A percentile compares a stretch with the other conserved stretches of the same genome.
Evolutionary conservation across 2,329 filamentous ascomycete genomes (phyloP).

Genomic region (Neurospora sp.): DNA sequence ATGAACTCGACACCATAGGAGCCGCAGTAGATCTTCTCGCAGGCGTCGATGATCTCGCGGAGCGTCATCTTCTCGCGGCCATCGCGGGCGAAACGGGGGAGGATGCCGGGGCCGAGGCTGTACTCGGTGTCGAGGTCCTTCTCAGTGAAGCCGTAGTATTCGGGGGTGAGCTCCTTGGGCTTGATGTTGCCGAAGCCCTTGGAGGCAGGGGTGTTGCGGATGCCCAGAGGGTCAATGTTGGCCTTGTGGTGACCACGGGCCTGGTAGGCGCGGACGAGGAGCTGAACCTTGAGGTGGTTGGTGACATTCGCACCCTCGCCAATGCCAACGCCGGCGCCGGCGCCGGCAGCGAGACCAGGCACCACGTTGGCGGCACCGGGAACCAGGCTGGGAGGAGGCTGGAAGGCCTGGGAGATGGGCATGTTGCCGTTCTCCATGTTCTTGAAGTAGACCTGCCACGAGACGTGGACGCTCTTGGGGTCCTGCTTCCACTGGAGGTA

Average conservation of each 20-base stretch:
- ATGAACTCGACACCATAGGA: slow-evolving; percentile 99
- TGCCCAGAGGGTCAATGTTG: slow-evolving; percentile 90
- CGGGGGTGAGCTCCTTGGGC: slow-evolving; percentile 85
- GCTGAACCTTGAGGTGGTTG: slow-evolving; percentile 96
- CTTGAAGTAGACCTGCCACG: slow-evolving; percentile 98
- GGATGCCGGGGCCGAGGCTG: slow-evolving; percentile 82
- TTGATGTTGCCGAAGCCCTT: slow-evolving; percentile 77
- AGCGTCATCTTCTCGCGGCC: slow-evolving; percentile 92
- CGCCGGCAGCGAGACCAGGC: slow-evolving; percentile 61
- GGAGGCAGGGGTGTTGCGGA: slow-evolving; percentile 61
- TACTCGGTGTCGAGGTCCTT: slow-evolving; percentile 91
- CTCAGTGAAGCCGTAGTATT: slow-evolving; percentile 92
- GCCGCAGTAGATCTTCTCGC: slow-evolving; percentile 93
- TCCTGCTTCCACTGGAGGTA: slow-evolving; percentile 96
- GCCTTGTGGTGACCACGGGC: slow-evolving; percentile 97
- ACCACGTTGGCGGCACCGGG: slow-evolving; percentile 67
- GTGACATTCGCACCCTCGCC: slow-evolving; percentile 72
- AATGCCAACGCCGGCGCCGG: slow-evolving; percentile 55
- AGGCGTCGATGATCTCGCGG: slow-evolving; percentile 84
- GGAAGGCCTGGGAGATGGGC: slow-evolving; percentile 95
- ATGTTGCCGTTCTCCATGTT: slow-evolving; percentile 99
- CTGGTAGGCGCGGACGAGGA: slow-evolving; percentile 95
- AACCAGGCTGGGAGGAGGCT: slow-evolving; percentile 85
- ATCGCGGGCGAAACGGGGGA: slow-evolving; percentile 86
- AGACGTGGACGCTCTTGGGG: slow-evolving; percentile 87